Evolutionary conservation across 805 yeast species (phyloP), one percentile per base, ranked within the genome.

Genomic region (Yarrowia phangngaensis): DNA sequence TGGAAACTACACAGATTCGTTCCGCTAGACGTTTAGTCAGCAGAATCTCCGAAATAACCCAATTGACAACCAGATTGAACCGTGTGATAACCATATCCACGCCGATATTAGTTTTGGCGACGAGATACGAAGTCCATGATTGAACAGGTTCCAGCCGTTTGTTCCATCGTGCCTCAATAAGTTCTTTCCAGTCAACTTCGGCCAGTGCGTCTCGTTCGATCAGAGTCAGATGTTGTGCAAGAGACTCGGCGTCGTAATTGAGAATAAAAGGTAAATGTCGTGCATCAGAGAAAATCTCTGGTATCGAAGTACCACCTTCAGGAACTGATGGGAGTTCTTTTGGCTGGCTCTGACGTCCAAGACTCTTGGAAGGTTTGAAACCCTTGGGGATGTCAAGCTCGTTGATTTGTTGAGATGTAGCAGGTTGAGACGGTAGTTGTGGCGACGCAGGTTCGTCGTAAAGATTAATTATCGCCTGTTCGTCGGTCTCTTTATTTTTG

Each of bases 161-260:
- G 46, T 78, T 76, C 87, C 95, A 83, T 40, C 78, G 73, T 54
- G 84, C 67, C 54, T 86, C 89, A 32, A 89, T 72, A 33, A 90
- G 71, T 56, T 87, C 95, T 58, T 79, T 81, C 97, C 97, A 90
- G 63, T 90, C 97, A 29, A 92, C 74, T 58, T 87, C 95, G 46
- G 78, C 73, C 16, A 89, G 64, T 32, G 88, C 75, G 63, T 92
- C 97, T 47, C 80, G 72, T 63, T 92, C 98, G 54, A 90, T 83
- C 40, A 85, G 62, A 0, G 97, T 90, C 64, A 90, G 72, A 55
- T 90, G 97, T 54, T 80, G 76, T 5, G 94, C 88, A 22, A 92
- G 65, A 0, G 75, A 67, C 50, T 70, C 65, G 1, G 95, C 79
- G 50, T 74, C 79, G 62, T 78, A 82, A 63, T 82, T 78, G 57